Conservation (phyloP, 495 filamentous ascomycete genomes). For the Talaromyces trachyspermus region DNA sequence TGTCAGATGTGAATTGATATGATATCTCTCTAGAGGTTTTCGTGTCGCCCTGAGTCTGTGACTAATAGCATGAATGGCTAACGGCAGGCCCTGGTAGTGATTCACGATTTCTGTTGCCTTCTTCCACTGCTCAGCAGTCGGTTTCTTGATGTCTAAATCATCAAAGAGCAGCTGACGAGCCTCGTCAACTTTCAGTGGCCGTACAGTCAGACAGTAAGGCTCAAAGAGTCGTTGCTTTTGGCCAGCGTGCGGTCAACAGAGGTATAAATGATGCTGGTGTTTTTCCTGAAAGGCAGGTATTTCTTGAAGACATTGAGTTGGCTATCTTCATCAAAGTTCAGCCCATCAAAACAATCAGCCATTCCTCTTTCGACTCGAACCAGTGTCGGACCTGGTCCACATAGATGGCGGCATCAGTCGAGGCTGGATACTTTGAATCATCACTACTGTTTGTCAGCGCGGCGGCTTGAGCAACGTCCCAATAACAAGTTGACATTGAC, state of each 20-base stretch:
- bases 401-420: conserved; percentile 44
- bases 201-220: conserved; percentile 61
- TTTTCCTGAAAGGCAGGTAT: conserved; percentile 62
- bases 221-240: conserved; percentile 67
- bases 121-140: conserved; percentile 47
- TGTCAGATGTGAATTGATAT: conserved; percentile 56
- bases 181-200: conserved; percentile 49
- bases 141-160: conserved; percentile 43
- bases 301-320: conserved; percentile 50
- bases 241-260: conserved; percentile 59
- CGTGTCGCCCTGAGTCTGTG: conserved; percentile 64
- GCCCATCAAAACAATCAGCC: conserved; percentile 74
- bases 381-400: conserved; percentile 57
- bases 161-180: conserved; percentile 53
- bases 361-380: conserved; percentile 62
- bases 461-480: conserved; percentile 65
- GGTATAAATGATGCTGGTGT: conserved; percentile 70
- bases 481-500: conserved; percentile 60
- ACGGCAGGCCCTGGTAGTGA: conserved; percentile 62
- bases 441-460: conserved; percentile 35
- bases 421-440: conserved; percentile 17
- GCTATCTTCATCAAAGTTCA: conserved; percentile 54
- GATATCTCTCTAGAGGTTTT: conserved; percentile 63
- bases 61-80: conserved; percentile 74
- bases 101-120: conserved; percentile 60